Evolutionary conservation across 768 basidiomycete genomes (phyloP).

Genomic region (Pisolithus orientalis): DNA sequence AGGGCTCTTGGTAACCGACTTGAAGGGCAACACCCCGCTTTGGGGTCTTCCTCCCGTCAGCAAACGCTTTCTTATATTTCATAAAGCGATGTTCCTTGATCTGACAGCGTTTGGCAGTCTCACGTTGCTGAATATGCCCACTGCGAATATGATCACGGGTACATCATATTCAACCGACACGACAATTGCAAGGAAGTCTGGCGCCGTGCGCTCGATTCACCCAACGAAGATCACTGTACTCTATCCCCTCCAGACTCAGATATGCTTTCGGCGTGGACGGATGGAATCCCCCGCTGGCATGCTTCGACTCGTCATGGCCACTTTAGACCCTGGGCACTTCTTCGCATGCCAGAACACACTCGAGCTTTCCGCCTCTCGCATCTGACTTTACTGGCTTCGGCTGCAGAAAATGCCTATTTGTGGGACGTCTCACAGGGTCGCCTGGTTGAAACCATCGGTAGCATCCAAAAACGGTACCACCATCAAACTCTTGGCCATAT

Average conservation of each 20-base stretch:
- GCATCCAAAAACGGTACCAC: constrained; percentile 25
- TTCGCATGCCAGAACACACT: constrained; percentile 38
- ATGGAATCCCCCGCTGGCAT: constrained; percentile 13
- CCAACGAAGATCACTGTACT: constrained; percentile 13
- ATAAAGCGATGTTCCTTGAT: background rate
- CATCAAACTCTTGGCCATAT: constrained; percentile 28
- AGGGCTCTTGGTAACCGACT: constrained; percentile 53
- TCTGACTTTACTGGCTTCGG: constrained; percentile 54
- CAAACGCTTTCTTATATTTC: background rate
- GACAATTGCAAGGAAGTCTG: constrained; percentile 64
- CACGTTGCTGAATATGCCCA: constrained; percentile 42
- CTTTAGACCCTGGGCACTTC: constrained; percentile 58
- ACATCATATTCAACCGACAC: constrained; percentile 60
- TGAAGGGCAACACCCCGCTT: constrained; percentile 41
- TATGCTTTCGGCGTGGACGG: constrained; percentile 16
- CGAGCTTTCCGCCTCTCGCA: constrained; percentile 63
- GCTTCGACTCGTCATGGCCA: constrained; percentile 34
- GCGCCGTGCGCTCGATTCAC: constrained; percentile 39
- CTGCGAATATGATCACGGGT: constrained; percentile 68
- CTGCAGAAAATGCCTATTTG: constrained; percentile 40
- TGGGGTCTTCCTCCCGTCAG: constrained; percentile 59
- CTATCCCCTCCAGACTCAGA: constrained; percentile 29
- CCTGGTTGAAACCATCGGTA: constrained; percentile 42
- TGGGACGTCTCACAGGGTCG: constrained; percentile 55
- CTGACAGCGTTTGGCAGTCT: constrained; percentile 1